Percentiles rank a stretch among this genome's conserved stretches.
These are phyloP conservation scores for Mallotus repandus DNA, from an alignment of 441 rosid genomes.

Conservation along the genomic window DNA sequence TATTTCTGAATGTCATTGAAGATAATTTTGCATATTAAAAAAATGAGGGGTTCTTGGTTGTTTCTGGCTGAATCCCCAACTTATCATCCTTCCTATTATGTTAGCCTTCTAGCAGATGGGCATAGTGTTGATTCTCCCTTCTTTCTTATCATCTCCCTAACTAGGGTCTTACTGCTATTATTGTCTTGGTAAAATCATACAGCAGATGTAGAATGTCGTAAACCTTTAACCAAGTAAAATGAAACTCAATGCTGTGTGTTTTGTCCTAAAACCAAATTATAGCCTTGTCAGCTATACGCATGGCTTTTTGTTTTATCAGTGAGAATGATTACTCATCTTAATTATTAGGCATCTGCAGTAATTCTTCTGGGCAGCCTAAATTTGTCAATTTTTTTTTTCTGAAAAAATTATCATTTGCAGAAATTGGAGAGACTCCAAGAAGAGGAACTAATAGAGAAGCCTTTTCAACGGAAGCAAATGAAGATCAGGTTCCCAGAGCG, in stretches of 20 bases:
- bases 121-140: background rate
- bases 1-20: background rate
- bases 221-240: background rate
- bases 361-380: slow-evolving; percentile 8
- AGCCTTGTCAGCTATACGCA: background rate
- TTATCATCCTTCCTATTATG: background rate
- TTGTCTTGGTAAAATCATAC: slow-evolving; percentile 1
- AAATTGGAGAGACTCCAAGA: slow-evolving; percentile 86
- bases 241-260: background rate
- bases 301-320: background rate
- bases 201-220: background rate
- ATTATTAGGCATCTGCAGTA: slow-evolving; percentile 2
- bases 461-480: slow-evolving; percentile 87
- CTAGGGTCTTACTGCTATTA: background rate
- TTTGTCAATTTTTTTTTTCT: slow-evolving; percentile 1
- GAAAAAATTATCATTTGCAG: slow-evolving; percentile 31
- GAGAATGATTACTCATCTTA: slow-evolving; percentile 6
- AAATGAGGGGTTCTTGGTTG: background rate
- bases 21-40: background rate
- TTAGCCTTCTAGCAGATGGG: background rate
- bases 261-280: background rate
- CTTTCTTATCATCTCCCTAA: background rate
- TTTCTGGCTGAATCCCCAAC: background rate
- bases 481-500: slow-evolving; percentile 94
- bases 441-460: slow-evolving; percentile 84